These are phyloP conservation scores for Graphilbum ipis-grandicollis DNA, from an alignment of 2,329 filamentous ascomycete genomes.

Conservation along the genomic window DNA sequence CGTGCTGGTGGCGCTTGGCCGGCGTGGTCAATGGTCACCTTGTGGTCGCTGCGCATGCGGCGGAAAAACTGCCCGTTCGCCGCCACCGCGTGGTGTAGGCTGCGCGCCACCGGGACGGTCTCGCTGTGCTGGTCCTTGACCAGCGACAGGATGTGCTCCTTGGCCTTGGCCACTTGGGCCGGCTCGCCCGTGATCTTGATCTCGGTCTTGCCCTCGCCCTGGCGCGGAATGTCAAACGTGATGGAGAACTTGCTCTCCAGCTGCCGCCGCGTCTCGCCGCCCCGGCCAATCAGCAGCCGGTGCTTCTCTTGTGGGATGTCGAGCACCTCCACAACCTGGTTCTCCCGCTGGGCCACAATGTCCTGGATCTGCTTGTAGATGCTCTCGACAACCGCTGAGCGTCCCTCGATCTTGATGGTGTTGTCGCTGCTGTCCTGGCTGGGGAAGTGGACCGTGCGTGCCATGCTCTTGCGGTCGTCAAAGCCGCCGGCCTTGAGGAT, in stretches of 20 bases:
- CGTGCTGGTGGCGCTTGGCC: conserved; percentile 62
- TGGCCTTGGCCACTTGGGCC: conserved; percentile 66
- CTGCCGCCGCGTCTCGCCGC: conserved; percentile 70
- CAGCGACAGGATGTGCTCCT: conserved; percentile 63
- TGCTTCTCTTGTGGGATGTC: conserved; percentile 87
- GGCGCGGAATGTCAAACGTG: conserved; percentile 76
- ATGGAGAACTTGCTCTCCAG: conserved; percentile 79
- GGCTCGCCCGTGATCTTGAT: conserved; percentile 74
- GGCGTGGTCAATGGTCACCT: conserved; percentile 82
- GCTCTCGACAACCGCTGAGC: conserved; percentile 69
- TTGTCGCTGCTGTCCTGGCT: conserved; percentile 71
- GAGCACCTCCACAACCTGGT: conserved; percentile 58
- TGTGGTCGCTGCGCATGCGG: conserved; percentile 66
- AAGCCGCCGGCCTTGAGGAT: conserved; percentile 79
- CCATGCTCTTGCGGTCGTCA: conserved; percentile 65
- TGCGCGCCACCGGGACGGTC: conserved; percentile 67
- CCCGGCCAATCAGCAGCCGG: conserved; percentile 75
- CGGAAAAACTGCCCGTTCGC: conserved; percentile 93
- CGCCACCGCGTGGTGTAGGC: conserved; percentile 67
- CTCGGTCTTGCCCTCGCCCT: conserved; percentile 66
- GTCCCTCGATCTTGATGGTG: conserved; percentile 76
- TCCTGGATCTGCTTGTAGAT: conserved; percentile 68
- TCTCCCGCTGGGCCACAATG: conserved; percentile 70
- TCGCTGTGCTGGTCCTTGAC: conserved; percentile 79
- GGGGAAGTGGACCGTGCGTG: conserved; percentile 87